These are phyloP conservation scores for Suillus clintonianus DNA, from an alignment of 768 basidiomycete genomes.

Conservation along the genomic window DNA sequence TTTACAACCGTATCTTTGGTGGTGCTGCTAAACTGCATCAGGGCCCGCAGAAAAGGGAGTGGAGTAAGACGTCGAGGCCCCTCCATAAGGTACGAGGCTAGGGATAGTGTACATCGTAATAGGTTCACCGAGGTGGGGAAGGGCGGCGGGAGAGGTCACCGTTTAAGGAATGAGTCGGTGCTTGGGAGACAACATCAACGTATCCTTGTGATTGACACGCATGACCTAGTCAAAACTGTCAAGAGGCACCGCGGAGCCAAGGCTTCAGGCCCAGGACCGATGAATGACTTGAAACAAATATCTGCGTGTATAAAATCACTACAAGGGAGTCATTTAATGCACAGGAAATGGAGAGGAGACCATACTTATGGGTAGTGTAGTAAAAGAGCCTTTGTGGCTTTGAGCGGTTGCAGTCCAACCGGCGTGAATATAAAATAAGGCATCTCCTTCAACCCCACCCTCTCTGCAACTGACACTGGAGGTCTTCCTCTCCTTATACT, in stretches of 20 bases:
- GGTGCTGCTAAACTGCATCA: not conserved
- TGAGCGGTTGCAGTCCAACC: conserved; percentile 4
- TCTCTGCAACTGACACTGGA: not conserved
- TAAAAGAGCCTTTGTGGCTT: conserved; percentile 5
- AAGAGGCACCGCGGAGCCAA: not conserved
- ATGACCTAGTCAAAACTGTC: not conserved
- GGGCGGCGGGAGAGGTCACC: not conserved
- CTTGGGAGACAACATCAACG: not conserved
- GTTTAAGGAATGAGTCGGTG: not conserved
- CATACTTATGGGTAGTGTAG: not conserved
- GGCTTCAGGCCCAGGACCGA: not conserved
- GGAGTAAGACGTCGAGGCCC: not conserved
- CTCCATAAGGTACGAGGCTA: not conserved
- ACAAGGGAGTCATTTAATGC: not conserved
- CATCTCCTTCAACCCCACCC: conserved; percentile 1
- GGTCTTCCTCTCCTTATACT: not conserved
- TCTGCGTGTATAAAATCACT: not conserved
- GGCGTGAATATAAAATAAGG: conserved; percentile 6
- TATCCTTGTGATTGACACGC: not conserved
- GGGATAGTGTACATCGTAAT: not conserved
- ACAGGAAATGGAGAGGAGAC: not conserved
- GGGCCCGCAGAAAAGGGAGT: not conserved
- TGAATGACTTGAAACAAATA: not conserved
- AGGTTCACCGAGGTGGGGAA: not conserved
- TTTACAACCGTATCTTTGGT: not conserved